Evolutionary conservation across 805 yeast species (phyloP).

Genomic region (Nakazawaea wickerhamii): DNA sequence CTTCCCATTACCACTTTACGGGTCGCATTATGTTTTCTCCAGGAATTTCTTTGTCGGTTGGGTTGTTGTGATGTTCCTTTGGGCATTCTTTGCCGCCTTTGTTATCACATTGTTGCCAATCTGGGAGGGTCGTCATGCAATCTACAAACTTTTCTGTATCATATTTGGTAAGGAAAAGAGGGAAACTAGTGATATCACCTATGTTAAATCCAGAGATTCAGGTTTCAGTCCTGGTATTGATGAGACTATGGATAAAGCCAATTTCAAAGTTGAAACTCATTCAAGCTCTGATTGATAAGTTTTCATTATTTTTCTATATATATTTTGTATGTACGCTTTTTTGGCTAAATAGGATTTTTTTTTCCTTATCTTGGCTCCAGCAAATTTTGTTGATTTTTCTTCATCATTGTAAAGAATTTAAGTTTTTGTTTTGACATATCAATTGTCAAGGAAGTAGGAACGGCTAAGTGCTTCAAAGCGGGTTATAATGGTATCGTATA

Average conservation of each 20-base stretch:
- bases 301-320: not conserved
- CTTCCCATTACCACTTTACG: slow-evolving; percentile 36
- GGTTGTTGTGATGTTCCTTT: slow-evolving; percentile 31
- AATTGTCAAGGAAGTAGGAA: too few species aligned
- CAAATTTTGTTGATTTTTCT: too few species aligned
- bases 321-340: not conserved
- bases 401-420: too few species aligned
- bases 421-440: too few species aligned
- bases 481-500: too few species aligned
- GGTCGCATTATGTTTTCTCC: slow-evolving; percentile 33
- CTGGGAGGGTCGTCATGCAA: slow-evolving; percentile 34
- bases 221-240: slow-evolving; percentile 1
- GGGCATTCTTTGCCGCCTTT: slow-evolving; percentile 32
- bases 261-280: not conserved
- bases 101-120: slow-evolving; percentile 43
- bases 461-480: too few species aligned
- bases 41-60: slow-evolving; percentile 33
- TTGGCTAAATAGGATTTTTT: not conserved
- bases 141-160: slow-evolving; percentile 17
- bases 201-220: slow-evolving; percentile 13
- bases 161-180: slow-evolving; percentile 7
- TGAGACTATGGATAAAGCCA: not conserved
- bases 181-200: slow-evolving; percentile 5
- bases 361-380: too few species aligned
- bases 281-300: not conserved